Percentiles rank a stretch among this genome's conserved stretches.
Conservation (phyloP, 176 grass and related monocot species). For the Calamus simplicifolius region DNA sequence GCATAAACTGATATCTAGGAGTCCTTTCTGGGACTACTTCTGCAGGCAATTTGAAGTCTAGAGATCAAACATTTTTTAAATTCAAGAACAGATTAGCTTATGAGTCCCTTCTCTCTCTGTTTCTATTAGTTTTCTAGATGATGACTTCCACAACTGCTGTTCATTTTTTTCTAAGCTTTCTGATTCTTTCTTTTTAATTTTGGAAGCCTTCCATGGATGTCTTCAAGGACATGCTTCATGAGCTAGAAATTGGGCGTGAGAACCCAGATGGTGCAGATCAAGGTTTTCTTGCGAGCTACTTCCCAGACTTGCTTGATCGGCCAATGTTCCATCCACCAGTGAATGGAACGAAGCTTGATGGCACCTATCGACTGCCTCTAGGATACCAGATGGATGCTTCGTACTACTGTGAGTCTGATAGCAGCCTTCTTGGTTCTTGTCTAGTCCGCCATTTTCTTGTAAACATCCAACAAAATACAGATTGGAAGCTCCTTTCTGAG, state of each 20-base stretch:
- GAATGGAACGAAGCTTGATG: conserved; percentile 72
- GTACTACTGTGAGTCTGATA: conserved; percentile 74
- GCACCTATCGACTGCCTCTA: conserved; percentile 84
- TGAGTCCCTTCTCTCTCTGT: too few species aligned
- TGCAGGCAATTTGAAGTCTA: too few species aligned
- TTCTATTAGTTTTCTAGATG: too few species aligned
- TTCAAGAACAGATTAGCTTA: too few species aligned
- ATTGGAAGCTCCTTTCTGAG: not conserved
- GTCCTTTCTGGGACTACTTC: too few species aligned
- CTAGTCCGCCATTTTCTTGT: too few species aligned
- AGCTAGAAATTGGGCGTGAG: conserved; percentile 49
- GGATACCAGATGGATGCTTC: conserved; percentile 99
- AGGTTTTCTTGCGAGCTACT: conserved; percentile 83
- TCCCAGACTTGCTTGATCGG: conserved; percentile 72
- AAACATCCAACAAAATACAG: too few species aligned
- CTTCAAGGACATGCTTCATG: conserved; percentile 88
- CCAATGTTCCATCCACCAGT: conserved; percentile 83
- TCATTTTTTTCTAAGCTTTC: not conserved
- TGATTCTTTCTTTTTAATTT: not conserved
- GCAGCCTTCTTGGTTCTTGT: not conserved
- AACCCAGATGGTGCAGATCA: conserved; percentile 94
- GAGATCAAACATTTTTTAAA: too few species aligned
- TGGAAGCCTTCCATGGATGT: conserved; percentile 86
- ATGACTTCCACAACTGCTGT: too few species aligned
- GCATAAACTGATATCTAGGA: too few species aligned